These are phyloP conservation scores for Jamesozyma spencerorum DNA, from an alignment of 805 yeast species.

Conservation along the genomic window DNA sequence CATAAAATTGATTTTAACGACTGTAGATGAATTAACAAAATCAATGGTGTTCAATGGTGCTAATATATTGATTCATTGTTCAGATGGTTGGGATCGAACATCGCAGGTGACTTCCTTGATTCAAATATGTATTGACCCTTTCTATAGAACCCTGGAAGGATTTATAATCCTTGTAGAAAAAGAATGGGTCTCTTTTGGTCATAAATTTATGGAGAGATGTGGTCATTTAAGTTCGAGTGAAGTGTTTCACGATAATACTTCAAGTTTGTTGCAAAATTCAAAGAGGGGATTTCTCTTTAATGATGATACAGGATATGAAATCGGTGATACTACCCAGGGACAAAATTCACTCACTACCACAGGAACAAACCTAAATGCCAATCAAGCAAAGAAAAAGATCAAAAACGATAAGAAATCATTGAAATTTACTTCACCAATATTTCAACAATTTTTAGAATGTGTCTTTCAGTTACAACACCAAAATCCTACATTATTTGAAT, in stretches of 20 bases:
- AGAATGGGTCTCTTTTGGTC: slow-evolving; percentile 95
- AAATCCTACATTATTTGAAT: slow-evolving; percentile 68
- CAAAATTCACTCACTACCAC: too few relatives aligned
- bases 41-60: slow-evolving; percentile 77
- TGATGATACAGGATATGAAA: too few relatives aligned
- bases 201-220: slow-evolving; percentile 72
- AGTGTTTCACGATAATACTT: slow-evolving; percentile 35
- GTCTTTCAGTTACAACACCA: slow-evolving; percentile 71
- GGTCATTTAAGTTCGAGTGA: slow-evolving; percentile 61
- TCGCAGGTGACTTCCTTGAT: slow-evolving; percentile 79
- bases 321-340: too few relatives aligned
- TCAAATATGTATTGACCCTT: slow-evolving; percentile 84
- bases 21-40: slow-evolving; percentile 69
- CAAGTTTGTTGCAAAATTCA: background rate
- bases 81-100: slow-evolving; percentile 98
- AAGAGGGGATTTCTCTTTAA: too few relatives aligned
- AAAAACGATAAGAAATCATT: slow-evolving; percentile 9
- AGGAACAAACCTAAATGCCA: too few relatives aligned
- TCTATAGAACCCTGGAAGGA: slow-evolving; percentile 78
- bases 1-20: slow-evolving; percentile 54
- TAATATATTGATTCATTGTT: slow-evolving; percentile 82
- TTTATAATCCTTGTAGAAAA: slow-evolving; percentile 79
- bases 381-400: background rate
- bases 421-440: slow-evolving; percentile 76
- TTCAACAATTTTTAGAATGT: slow-evolving; percentile 89